These are phyloP conservation scores for Botrytis pseudocinerea DNA, from an alignment of 2,329 filamentous ascomycete genomes.

Conservation along the genomic window DNA sequence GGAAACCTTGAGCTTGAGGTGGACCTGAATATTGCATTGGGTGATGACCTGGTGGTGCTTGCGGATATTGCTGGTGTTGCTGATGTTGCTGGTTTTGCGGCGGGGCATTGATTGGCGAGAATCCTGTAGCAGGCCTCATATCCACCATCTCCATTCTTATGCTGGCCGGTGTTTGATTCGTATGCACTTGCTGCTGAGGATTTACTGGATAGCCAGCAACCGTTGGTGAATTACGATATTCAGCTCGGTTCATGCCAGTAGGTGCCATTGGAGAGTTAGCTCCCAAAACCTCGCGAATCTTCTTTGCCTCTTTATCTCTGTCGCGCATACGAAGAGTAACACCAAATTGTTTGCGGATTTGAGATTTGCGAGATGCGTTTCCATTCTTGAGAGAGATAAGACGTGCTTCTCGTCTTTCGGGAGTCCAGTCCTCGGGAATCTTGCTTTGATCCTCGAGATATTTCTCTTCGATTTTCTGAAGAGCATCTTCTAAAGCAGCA, in stretches of 20 bases:
- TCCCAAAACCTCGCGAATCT: constrained; percentile 6
- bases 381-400: constrained; percentile 35
- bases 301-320: constrained; percentile 33
- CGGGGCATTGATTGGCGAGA: constrained; percentile 27
- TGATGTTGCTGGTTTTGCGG: neutral
- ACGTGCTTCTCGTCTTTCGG: constrained; percentile 24
- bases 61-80: neutral
- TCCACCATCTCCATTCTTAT: constrained; percentile 15
- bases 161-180: neutral
- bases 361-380: constrained; percentile 35
- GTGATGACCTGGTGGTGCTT: neutral
- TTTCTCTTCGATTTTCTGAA: constrained; percentile 29
- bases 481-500: constrained; percentile 29
- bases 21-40: neutral
- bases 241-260: neutral
- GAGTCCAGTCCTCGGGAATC: constrained; percentile 22
- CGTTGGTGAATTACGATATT: neutral
- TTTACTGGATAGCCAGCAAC: neutral
- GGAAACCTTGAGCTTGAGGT: neutral
- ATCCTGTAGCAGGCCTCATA: constrained; percentile 21
- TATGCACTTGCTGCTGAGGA: neutral
- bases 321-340: constrained; percentile 37
- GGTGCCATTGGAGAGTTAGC: neutral
- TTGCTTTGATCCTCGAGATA: constrained; percentile 24
- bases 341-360: constrained; percentile 35